phyloP scores from a whole-genome alignment of 495 filamentous ascomycete species.

The Daldinia decipiens region DNA sequence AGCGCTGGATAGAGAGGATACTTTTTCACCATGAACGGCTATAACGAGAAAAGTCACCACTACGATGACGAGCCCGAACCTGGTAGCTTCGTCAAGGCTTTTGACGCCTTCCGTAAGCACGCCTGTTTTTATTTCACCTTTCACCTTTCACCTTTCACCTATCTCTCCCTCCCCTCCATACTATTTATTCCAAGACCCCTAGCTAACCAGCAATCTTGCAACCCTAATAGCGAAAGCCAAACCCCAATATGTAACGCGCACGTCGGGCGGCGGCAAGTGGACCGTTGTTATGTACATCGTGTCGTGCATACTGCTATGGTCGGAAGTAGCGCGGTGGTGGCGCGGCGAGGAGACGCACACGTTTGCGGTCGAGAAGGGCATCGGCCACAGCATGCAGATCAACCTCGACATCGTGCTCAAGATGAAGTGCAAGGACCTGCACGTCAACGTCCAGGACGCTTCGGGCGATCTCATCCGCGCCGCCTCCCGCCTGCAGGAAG shows the following conservation, averaged over 20 bases:
- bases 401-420: conserved; percentile 94
- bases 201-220: conserved; percentile 41
- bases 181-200: background rate
- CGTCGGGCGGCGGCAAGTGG: conserved; percentile 88
- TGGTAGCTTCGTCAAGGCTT: conserved; percentile 76
- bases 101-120: conserved; percentile 93
- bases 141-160: too few relatives aligned
- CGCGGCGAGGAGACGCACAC: conserved; percentile 83
- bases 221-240: conserved; percentile 84
- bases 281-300: conserved; percentile 83
- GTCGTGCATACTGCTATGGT: conserved; percentile 75
- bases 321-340: conserved; percentile 85
- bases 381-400: conserved; percentile 87
- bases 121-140: conserved; percentile 5
- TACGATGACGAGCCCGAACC: conserved; percentile 80
- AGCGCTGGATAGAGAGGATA: conserved; percentile 7
- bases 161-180: background rate
- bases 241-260: conserved; percentile 85
- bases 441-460: conserved; percentile 98
- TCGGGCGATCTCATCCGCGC: conserved; percentile 91
- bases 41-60: conserved; percentile 75
- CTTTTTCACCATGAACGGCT: conserved; percentile 60
- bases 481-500: conserved; percentile 74
- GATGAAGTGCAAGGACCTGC: conserved; percentile 88
- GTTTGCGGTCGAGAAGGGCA: conserved; percentile 93